Conservation (phyloP, 2,329 filamentous ascomycete species). For the Verticillium alfalfae region DNA sequence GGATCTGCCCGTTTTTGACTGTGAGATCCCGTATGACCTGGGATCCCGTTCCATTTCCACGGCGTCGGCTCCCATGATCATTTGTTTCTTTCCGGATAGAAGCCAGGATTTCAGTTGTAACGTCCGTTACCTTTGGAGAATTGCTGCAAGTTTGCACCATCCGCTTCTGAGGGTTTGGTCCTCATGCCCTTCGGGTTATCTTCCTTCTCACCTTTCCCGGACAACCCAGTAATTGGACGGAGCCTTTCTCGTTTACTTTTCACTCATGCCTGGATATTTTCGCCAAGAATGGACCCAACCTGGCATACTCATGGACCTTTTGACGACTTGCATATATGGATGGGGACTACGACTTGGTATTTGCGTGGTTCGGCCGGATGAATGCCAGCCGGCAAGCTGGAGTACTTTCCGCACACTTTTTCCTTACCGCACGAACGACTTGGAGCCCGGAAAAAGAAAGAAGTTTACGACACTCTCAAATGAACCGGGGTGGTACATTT, state of each 20-base stretch:
- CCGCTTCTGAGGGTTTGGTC: constrained; percentile 4
- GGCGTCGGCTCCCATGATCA: constrained; percentile 11
- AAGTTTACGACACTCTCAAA: constrained; percentile 2
- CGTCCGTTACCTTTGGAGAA: constrained; percentile 2
- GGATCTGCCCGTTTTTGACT: constrained; percentile 8
- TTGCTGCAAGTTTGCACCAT: constrained; percentile 12
- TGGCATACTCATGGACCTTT: constrained; percentile 9
- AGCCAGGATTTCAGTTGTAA: constrained; percentile 3
- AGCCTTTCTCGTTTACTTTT: neutral
- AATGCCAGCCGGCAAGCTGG: constrained; percentile 3
- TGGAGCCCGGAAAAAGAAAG: constrained; percentile 9
- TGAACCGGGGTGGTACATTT: constrained; percentile 2
- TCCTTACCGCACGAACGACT: constrained; percentile 1
- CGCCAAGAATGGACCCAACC: constrained; percentile 3
- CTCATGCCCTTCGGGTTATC: neutral
- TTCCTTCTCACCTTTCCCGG: constrained; percentile 2
- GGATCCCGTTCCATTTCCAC: constrained; percentile 9
- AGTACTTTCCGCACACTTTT: constrained; percentile 7
- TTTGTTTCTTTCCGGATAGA: constrained; percentile 7
- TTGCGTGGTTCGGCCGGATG: neutral
- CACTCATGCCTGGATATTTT: neutral
- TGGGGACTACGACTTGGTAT: constrained; percentile 9
- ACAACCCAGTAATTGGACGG: neutral
- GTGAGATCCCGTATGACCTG: constrained; percentile 10
- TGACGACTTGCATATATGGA: constrained; percentile 13